Evolutionary conservation across 768 basidiomycete species (phyloP), one percentile per base, ranked within the genome.

Genomic region (Lentinula aciculospora): DNA sequence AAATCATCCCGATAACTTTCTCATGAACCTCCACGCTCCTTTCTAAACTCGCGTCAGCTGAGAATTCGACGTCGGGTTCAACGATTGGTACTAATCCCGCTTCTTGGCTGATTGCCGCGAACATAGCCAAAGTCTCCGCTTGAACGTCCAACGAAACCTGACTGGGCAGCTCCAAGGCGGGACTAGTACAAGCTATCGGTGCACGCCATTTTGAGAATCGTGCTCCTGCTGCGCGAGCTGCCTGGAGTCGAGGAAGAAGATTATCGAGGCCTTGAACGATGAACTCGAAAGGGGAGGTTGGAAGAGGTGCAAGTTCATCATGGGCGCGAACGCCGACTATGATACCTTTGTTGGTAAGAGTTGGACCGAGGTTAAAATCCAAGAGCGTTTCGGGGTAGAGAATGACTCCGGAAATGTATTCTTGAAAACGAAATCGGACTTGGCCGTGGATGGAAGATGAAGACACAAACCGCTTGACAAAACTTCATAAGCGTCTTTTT

Each of bases 181-280:
- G 59, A 13, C 72, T 71, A 37, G 75, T 74, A 58, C 79, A 81
- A 21, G 76, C 73, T 58, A 81, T 75, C 1, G 75, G 76, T n/a
- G 73, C 73, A 6, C 80, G 74, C 76, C 77, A 81, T 61, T 79
- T 81, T 36, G 76, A 76, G 64, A 82, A 81, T 34, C 80, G 69
- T 13, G 79, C 77, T 1, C 79, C 79, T 0, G 74, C 74, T 19
- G 68, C 70, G 32, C 72, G 73, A 19, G 76, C 76, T 3, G 73
- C 73, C 58, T 76, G 74, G 5, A 81, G 67, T 50, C 71, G 67
- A 0, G 70, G 66, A 15, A 81, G 66, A 45, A 80, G 70, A 49
- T 74, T 73, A 50, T 80, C 81, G 8, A 80, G 71, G 10, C 81
- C 81, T 65, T 79, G 75, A 6, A 79, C 78, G 50, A 74, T 71